phyloP scores from a whole-genome alignment of 164 flowering plant genomes.

The Stephania yunnanensis region DNA sequence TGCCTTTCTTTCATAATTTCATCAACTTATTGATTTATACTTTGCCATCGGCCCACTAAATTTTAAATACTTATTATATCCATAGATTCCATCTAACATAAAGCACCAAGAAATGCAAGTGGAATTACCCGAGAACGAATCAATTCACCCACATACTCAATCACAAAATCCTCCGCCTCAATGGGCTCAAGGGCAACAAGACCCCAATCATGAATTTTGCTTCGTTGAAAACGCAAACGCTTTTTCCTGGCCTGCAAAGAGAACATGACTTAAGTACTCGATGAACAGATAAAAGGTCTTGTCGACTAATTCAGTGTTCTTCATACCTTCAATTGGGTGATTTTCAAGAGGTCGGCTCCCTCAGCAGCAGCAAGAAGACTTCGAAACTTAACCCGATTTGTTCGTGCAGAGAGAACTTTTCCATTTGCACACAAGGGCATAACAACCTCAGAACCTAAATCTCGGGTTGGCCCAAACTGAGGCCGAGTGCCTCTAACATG shows the following conservation, averaged over 20 bases:
- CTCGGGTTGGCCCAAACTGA: constrained; percentile 20
- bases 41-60: background rate
- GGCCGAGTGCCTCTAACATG: constrained; percentile 53
- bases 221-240: constrained; percentile 81
- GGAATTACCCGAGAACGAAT: constrained; percentile 74
- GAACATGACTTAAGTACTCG: background rate
- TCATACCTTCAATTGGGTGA: constrained; percentile 81
- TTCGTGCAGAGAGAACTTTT: constrained; percentile 89
- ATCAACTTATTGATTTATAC: background rate
- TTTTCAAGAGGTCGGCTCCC: constrained; percentile 90
- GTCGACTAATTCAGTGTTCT: background rate
- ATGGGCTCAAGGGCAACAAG: constrained; percentile 90
- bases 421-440: constrained; percentile 39
- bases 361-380: constrained; percentile 96
- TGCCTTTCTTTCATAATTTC: background rate
- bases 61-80: background rate
- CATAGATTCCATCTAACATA: background rate
- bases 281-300: background rate
- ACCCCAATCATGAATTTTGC: constrained; percentile 99
- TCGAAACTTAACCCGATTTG: constrained; percentile 87
- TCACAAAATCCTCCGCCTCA: constrained; percentile 97
- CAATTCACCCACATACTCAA: constrained; percentile 96
- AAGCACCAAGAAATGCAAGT: background rate
- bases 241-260: constrained; percentile 88
- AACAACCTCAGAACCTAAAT: constrained; percentile 33